Conservation (phyloP, 139 green algal genomes). For the Chlamydomonas schloesseri region DNA sequence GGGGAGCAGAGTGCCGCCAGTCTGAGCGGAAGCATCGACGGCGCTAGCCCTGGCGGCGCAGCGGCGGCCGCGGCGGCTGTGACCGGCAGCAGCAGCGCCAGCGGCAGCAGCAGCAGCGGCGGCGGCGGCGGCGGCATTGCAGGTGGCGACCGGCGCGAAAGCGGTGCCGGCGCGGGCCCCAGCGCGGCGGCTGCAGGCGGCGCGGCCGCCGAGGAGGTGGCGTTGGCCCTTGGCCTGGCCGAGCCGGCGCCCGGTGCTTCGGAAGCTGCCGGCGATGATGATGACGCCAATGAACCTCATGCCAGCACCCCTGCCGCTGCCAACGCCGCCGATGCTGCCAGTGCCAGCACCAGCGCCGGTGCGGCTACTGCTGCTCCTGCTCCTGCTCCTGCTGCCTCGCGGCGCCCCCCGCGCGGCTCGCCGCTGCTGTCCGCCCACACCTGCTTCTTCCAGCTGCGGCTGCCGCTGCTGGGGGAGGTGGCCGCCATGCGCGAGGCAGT, state of each 20-base stretch:
- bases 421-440: conserved; percentile 30
- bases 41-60: background rate
- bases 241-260: too few relatives aligned
- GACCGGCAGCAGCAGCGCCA: too few relatives aligned
- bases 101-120: too few relatives aligned
- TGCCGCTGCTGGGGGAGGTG: background rate
- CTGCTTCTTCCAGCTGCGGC: conserved; percentile 45
- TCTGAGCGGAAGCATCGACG: background rate
- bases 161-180: too few relatives aligned
- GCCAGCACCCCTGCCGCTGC: too few relatives aligned
- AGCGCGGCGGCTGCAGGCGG: background rate
- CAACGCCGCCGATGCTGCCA: background rate
- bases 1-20: background rate
- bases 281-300: too few relatives aligned
- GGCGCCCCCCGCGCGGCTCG: background rate
- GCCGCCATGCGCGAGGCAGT: conserved; percentile 15
- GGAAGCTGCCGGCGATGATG: too few relatives aligned
- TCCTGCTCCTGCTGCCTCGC: background rate
- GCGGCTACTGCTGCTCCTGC: too few relatives aligned
- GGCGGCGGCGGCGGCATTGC: too few relatives aligned
- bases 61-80: too few relatives aligned
- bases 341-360: background rate
- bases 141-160: background rate
- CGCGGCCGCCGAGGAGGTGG: too few relatives aligned
- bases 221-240: background rate